These are phyloP conservation scores for Termitomyces bulborhizus DNA, from an alignment of 768 basidiomycete species.

Conservation along the genomic window DNA sequence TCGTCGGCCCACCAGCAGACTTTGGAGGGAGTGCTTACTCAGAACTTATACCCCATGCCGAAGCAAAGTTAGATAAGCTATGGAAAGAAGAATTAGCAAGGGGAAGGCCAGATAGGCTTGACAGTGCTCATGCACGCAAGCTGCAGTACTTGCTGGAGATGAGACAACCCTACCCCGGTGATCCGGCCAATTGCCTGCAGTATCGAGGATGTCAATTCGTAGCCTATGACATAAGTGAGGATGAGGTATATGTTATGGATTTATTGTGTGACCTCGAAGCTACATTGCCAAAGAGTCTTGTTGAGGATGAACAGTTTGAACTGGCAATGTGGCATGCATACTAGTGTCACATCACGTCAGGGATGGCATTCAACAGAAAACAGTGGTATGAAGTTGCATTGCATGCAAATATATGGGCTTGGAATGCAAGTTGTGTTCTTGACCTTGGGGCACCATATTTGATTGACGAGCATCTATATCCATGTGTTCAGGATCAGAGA, in stretches of 20 bases:
- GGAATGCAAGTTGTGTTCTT: not conserved
- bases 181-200: not conserved
- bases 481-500: fast-evolving
- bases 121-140: too few species aligned
- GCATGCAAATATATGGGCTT: not conserved
- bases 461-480: not conserved
- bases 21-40: too few species aligned
- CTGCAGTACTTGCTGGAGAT: not conserved
- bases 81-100: not conserved
- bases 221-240: not conserved
- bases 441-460: not conserved
- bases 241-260: not conserved
- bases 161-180: not conserved
- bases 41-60: too few species aligned
- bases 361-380: not conserved
- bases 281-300: not conserved
- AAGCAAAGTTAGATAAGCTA: not conserved
- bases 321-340: not conserved
- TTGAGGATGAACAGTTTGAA: not conserved
- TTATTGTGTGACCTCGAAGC: not conserved
- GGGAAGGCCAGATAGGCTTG: too few species aligned
- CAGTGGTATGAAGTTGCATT: not conserved
- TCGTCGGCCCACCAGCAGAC: too few species aligned
- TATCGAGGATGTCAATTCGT: not conserved
- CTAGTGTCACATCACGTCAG: not conserved